phyloP scores from a whole-genome alignment of 2,329 filamentous ascomycete genomes.

The Geosmithia putterillii region DNA sequence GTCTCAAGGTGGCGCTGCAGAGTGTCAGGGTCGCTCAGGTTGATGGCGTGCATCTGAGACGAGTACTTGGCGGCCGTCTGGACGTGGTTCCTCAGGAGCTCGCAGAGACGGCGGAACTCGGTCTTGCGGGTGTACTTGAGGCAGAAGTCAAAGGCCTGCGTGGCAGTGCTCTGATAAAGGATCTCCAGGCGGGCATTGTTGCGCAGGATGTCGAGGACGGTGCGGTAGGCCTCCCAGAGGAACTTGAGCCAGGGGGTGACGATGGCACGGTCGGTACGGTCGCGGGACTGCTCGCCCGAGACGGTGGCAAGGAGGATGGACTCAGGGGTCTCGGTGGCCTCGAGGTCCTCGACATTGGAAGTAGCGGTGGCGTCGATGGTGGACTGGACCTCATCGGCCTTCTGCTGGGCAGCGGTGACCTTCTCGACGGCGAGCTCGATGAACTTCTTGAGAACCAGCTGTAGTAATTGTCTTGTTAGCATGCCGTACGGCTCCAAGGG shows the following conservation, averaged over 20 bases:
- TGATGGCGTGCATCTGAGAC: conserved; percentile 98
- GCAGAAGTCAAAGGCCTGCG: conserved; percentile 98
- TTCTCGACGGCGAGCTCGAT: conserved; percentile 95
- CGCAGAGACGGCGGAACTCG: conserved; percentile 95
- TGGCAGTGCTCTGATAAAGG: conserved; percentile 95
- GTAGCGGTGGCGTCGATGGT: conserved; percentile 61
- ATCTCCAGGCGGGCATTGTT: conserved; percentile 97
- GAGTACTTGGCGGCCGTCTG: conserved; percentile 99
- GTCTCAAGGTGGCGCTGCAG: conserved; percentile 96
- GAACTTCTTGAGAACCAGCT: conserved; percentile 92
- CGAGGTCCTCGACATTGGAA: conserved; percentile 81
- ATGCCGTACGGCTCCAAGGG: too few relatives aligned
- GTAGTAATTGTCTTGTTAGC: conserved; percentile 3
- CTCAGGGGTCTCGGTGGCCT: conserved; percentile 94
- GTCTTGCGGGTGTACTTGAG: conserved; percentile 98
- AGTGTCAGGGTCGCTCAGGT: conserved; percentile 93
- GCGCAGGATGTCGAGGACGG: conserved; percentile 94
- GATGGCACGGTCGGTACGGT: conserved; percentile 94
- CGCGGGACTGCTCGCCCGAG: conserved; percentile 92
- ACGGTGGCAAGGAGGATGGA: conserved; percentile 96
- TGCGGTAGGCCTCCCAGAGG: conserved; percentile 98
- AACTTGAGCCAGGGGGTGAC: conserved; percentile 99
- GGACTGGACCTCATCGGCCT: conserved; percentile 90
- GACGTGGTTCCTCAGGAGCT: conserved; percentile 95
- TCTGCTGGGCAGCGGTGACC: conserved; percentile 88